A percentile compares a stretch with the other conserved stretches of the same genome.
phyloP scores from a whole-genome alignment of 2,329 filamentous ascomycete species.

The Grosmannia huntii region DNA sequence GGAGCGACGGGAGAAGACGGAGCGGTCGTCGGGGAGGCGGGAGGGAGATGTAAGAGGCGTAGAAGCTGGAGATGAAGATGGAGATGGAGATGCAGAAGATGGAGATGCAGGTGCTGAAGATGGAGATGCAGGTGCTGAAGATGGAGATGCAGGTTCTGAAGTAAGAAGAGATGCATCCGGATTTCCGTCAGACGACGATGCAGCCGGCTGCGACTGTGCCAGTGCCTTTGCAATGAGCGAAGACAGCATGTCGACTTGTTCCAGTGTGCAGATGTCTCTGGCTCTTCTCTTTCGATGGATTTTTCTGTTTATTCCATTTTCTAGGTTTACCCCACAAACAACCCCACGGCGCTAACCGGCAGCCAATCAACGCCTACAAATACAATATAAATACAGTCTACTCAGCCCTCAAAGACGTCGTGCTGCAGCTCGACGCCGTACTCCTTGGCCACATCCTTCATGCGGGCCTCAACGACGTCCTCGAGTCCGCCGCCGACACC shows the following conservation, averaged over 20 bases:
- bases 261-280: too few species aligned
- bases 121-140: neutral
- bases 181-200: neutral
- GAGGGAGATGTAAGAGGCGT: neutral
- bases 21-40: neutral
- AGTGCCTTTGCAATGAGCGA: constrained; percentile 3
- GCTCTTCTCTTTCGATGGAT: too few species aligned
- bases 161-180: neutral
- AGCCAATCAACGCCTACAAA: too few species aligned
- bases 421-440: constrained; percentile 87
- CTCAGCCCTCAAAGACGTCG: constrained; percentile 74
- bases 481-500: constrained; percentile 79
- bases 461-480: constrained; percentile 78
- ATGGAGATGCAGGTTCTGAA: neutral
- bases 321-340: neutral
- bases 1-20: constrained; percentile 33
- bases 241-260: constrained; percentile 1
- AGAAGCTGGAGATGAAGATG: neutral
- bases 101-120: neutral
- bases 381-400: too few species aligned
- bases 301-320: neutral
- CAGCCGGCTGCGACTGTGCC: neutral
- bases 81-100: neutral
- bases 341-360: too few species aligned
- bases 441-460: constrained; percentile 79